Evolutionary conservation across 495 filamentous ascomycete genomes (phyloP).

Genomic region (Neurospora intermedia): DNA sequence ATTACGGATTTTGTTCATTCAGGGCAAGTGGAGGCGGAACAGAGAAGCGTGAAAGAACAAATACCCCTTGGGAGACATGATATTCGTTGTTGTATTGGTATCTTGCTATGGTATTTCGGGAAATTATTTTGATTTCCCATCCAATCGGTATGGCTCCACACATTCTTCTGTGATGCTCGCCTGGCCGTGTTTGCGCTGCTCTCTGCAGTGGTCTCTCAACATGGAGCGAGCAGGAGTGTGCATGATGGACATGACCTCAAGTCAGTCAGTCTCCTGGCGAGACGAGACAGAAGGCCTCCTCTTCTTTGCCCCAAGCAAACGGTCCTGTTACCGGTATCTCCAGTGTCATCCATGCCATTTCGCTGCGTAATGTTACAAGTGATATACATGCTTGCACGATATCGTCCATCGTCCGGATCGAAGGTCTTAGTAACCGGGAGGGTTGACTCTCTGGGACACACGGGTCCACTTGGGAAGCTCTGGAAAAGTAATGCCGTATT

Average conservation of each 20-base stretch:
- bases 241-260: background rate
- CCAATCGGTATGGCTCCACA: background rate
- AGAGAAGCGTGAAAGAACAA: background rate
- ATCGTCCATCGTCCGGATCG: background rate
- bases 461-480: constrained; percentile 94
- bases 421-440: constrained; percentile 69
- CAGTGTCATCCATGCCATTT: constrained; percentile 10
- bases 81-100: background rate
- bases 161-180: constrained; percentile 6
- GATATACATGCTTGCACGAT: constrained; percentile 8
- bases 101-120: background rate
- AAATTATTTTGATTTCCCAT: background rate
- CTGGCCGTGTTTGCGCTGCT: background rate
- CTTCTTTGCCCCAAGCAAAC: background rate
- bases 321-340: background rate
- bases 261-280: background rate
- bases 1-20: background rate
- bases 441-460: constrained; percentile 85
- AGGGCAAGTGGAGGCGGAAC: background rate
- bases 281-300: background rate
- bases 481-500: constrained; percentile 24
- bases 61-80: background rate
- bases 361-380: constrained; percentile 10
- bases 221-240: background rate
- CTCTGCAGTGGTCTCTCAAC: background rate